Conservation (phyloP, 2,329 filamentous ascomycete genomes). For the Plenodomus lindquistii region DNA sequence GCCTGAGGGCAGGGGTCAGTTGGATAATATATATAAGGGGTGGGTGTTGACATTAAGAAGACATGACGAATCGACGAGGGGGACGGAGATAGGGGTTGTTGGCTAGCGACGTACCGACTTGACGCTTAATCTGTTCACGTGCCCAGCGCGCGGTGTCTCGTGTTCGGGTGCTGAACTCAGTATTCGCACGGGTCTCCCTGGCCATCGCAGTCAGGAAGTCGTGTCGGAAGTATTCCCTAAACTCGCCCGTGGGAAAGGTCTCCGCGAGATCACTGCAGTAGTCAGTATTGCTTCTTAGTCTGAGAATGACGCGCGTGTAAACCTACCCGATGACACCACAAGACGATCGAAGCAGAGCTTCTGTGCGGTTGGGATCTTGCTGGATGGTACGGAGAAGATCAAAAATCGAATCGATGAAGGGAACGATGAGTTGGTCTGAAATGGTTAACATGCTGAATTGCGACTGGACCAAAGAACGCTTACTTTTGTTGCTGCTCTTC, state of each 20-base stretch:
- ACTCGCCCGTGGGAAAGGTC: constrained; percentile 87
- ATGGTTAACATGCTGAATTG: constrained; percentile 28
- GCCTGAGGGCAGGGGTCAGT: constrained; percentile 34
- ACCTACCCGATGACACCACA: constrained; percentile 94
- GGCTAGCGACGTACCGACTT: constrained; percentile 55
- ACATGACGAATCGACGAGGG: constrained; percentile 1
- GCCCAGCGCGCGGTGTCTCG: constrained; percentile 97
- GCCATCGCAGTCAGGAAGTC: constrained; percentile 91
- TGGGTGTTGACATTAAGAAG: not conserved
- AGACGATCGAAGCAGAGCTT: constrained; percentile 86
- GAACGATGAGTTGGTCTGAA: constrained; percentile 70
- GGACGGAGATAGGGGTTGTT: constrained; percentile 15
- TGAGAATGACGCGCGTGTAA: constrained; percentile 5
- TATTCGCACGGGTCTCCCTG: constrained; percentile 87
- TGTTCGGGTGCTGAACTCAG: constrained; percentile 82
- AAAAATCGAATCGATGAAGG: constrained; percentile 85
- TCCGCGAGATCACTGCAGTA: constrained; percentile 82
- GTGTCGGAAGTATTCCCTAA: constrained; percentile 80
- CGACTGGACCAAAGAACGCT: constrained; percentile 36
- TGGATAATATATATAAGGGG: constrained; percentile 18
- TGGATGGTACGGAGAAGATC: constrained; percentile 80
- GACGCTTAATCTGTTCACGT: constrained; percentile 94
- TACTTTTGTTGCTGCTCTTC: constrained; percentile 79
- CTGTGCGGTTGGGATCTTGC: constrained; percentile 83
- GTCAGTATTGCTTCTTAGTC: constrained; percentile 66